Base-by-base conservation (phyloP, 2,329 filamentous ascomycete species). In the Clarireedia homoeocarpa region DNA sequence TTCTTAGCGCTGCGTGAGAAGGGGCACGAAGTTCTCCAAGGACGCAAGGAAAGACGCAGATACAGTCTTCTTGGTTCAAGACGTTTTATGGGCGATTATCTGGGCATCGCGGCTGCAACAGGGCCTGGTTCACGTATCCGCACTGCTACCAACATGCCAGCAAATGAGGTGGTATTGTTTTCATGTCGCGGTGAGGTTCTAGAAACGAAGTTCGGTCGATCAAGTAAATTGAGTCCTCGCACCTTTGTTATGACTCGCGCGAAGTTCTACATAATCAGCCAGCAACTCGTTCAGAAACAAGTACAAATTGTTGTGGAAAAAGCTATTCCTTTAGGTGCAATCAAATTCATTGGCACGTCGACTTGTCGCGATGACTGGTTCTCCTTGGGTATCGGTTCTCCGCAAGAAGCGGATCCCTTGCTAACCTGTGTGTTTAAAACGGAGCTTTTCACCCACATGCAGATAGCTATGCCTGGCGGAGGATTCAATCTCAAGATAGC, bases 361-460 rank as follows among this genome's bases (percentile, higher is more conserved):
- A 89, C 81, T 15, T 75, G 88, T 59, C 89, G 89, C 61, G 94
- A 99, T 65, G 94, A 99, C 72, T 99, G 94, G 94, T 96, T 99
- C 71, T 90, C 92, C 1, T 77, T 99, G 38, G 89, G 91, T 3
- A 80, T 95, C 46, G 90, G 89, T n/a, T 91, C 91, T 34, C 85
- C 86, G 7, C 90, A 95, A 68, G 92, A 97, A 70, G 80, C 94
- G 0, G 94, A 99, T 71, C 91, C 94, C n/a, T 78, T 99, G 23
- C 73, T 99, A 66, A 95, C 86, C 73, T 99, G 94, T 68, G 76
- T 96, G 20, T 84, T 99, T 72, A 99, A 99, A 77, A 99, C 94
- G 0, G 94, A 99, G 68, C 85, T 99, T 72, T 95, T 97, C 69
- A 95, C 92, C 0, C 91, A 96, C 61, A 84, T 99, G 74, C 84